phyloP scores from a whole-genome alignment of 2,329 filamentous ascomycete genomes.

The Cladorrhinum sp. region DNA sequence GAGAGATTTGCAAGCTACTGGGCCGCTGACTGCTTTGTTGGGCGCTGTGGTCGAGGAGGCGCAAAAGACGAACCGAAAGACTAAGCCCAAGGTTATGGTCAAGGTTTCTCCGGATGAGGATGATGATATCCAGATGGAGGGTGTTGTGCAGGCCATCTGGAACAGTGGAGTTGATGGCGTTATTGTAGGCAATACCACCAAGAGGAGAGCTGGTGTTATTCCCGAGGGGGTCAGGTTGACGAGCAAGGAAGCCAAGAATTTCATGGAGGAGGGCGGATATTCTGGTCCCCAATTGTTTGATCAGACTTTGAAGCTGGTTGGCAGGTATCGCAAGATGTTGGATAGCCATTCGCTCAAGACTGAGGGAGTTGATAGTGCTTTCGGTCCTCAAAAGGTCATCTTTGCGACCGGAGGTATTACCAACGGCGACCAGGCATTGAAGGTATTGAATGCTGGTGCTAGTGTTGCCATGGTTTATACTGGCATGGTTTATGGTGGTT shows the following conservation, averaged over 20 bases:
- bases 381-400: slow-evolving; percentile 66
- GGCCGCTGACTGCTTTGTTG: slow-evolving; percentile 77
- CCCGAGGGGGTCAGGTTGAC: slow-evolving; percentile 65
- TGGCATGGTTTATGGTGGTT: slow-evolving; percentile 61
- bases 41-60: slow-evolving; percentile 80
- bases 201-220: slow-evolving; percentile 68
- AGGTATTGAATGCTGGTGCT: slow-evolving; percentile 83
- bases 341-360: slow-evolving; percentile 48
- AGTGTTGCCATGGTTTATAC: slow-evolving; percentile 93
- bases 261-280: slow-evolving; percentile 81
- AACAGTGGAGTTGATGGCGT: slow-evolving; percentile 86
- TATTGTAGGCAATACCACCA: slow-evolving; percentile 97
- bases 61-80: slow-evolving; percentile 62
- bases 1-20: slow-evolving; percentile 78
- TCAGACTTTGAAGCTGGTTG: slow-evolving; percentile 73
- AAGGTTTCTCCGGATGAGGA: slow-evolving; percentile 98
- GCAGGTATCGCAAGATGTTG: slow-evolving; percentile 69
- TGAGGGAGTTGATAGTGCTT: slow-evolving; percentile 12
- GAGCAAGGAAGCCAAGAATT: slow-evolving; percentile 60
- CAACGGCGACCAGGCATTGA: slow-evolving; percentile 76
- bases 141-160: slow-evolving; percentile 83
- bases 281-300: slow-evolving; percentile 88
- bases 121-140: slow-evolving; percentile 75
- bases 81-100: slow-evolving; percentile 85
- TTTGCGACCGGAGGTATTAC: slow-evolving; percentile 94